phyloP scores from a whole-genome alignment of 768 basidiomycete species.

The Neoboletus brunneissimus region DNA sequence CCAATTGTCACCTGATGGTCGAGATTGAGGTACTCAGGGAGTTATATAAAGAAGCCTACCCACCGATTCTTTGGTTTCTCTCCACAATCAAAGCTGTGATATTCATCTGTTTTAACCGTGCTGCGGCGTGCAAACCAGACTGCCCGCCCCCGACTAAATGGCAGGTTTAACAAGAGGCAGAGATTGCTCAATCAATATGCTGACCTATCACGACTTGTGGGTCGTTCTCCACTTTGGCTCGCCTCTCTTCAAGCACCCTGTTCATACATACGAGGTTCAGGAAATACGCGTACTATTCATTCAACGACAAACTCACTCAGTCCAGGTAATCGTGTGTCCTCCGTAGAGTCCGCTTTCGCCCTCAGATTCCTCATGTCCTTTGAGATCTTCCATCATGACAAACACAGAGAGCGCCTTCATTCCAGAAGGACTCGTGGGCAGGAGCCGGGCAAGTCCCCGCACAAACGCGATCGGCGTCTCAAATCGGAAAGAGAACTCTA shows the following conservation, averaged over 20 bases:
- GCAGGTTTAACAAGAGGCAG: background rate
- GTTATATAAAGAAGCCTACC: background rate
- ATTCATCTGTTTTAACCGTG: conserved; percentile 2
- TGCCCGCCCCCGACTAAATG: conserved; percentile 3
- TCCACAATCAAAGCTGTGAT: conserved; percentile 1
- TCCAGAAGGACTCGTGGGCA: background rate
- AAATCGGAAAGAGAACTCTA: conserved; percentile 4
- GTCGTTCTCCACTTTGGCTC: background rate
- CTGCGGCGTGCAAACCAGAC: background rate
- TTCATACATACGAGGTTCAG: background rate
- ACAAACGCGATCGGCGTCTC: conserved; percentile 2
- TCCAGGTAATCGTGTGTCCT: conserved; percentile 4
- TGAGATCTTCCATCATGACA: conserved; percentile 3
- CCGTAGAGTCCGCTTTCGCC: conserved; percentile 1
- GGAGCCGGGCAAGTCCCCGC: background rate
- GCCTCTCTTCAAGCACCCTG: conserved; percentile 1
- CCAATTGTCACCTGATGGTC: conserved; percentile 3
- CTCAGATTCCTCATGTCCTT: background rate
- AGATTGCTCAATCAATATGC: background rate
- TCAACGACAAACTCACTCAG: background rate
- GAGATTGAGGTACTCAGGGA: background rate
- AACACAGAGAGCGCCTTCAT: conserved; percentile 4
- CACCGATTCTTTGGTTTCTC: conserved; percentile 4
- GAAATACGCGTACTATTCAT: background rate
- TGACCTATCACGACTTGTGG: conserved; percentile 7